phyloP scores from a whole-genome alignment of 257 asterid genomes.

The Solanum pinnatisectum region DNA sequence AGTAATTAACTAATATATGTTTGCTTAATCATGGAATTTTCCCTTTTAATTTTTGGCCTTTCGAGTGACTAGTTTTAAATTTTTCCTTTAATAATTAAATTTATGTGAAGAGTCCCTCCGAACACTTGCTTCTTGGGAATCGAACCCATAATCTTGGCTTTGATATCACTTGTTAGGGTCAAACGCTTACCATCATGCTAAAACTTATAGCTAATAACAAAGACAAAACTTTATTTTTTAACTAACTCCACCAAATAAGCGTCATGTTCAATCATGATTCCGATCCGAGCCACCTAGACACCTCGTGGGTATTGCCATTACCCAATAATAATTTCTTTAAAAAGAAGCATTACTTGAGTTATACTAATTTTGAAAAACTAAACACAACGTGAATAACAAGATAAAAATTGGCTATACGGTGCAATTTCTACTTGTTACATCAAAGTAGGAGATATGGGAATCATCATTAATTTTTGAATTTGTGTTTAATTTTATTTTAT shows the following conservation, averaged over 20 bases:
- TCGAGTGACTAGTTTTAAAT: background rate
- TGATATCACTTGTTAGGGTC: too few species aligned
- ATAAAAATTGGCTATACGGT: accelerated
- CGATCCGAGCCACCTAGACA: accelerated
- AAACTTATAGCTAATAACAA: too few species aligned
- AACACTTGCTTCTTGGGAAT: too few species aligned
- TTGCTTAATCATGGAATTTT: too few species aligned
- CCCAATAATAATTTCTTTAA: too few species aligned
- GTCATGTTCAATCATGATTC: accelerated
- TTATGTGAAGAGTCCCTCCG: too few species aligned
- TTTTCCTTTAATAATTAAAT: too few species aligned
- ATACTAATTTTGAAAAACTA: background rate
- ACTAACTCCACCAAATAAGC: accelerated
- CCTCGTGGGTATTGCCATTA: accelerated
- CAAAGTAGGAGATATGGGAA: background rate
- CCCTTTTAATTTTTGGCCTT: background rate
- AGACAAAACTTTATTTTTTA: too few species aligned
- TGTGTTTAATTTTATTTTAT: too few species aligned
- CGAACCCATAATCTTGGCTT: accelerated
- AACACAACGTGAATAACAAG: accelerated
- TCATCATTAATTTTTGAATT: background rate
- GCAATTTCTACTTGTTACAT: background rate
- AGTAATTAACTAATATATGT: too few species aligned
- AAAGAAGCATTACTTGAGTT: too few species aligned
- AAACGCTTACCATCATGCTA: accelerated